Evolutionary conservation across 73 alveolate genomes (phyloP), one percentile per base, ranked within the genome.

Genomic region (Blepharisma japonicum): DNA sequence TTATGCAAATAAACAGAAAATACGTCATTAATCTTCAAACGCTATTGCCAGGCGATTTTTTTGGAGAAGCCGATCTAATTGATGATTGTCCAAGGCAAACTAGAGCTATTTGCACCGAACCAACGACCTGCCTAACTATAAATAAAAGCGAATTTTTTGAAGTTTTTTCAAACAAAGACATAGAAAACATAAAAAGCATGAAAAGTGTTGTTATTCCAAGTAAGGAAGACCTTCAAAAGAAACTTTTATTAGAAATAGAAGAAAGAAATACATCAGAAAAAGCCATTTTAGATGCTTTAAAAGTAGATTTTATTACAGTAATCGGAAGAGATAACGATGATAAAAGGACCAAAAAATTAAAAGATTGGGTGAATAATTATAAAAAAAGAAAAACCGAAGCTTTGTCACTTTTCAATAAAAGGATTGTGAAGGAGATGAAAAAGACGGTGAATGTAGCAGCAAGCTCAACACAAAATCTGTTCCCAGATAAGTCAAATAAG

Each of bases 1-100:
- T 61, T 9, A n/a, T 14, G 14, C 47, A 61, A 61, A 25, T 61
- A 61, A 61, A 25, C 11, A n/a, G 46, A 61, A 25, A 61, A 5
- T 61, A 25, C 5, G 5, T 61, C 5, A 39, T 61, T 9, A 61
- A 14, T 20, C 39, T 61, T 9, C n/a, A 8, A 8, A 61, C 18
- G 47, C 48, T 61, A 8, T n/a, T n/a, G 23, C 74, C 74, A 25
- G 74, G 74, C n/a, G 74, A 61, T 5, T 61, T 20, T 25, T 61
- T 61, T 5, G 74, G 74, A 61, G 74, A 61, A 5, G 18, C 74
- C 2, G 14, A 39, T 61, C 39, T 61, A 14, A 14, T 61, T 14
- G 11, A 14, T 18, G 18, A 61, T 18, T 9, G 49, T 5, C 50
- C 39, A 20, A 61, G 74, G 46, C 50, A 14, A 14, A 61, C 74